Conservation (phyloP, 129 eudicot genomes). For the Silybum marianum region DNA sequence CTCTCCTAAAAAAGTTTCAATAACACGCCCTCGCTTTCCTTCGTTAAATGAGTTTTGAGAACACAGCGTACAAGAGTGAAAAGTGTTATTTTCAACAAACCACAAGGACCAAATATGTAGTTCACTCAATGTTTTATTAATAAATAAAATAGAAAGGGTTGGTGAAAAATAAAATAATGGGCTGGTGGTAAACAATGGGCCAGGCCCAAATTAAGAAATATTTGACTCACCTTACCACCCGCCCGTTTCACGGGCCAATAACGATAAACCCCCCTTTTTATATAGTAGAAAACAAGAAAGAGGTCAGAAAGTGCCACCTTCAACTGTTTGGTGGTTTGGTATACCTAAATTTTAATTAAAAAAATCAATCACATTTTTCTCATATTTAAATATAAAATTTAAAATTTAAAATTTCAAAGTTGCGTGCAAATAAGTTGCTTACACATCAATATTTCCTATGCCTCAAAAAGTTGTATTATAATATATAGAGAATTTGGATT, state of each 20-base stretch:
- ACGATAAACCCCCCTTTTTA: neutral
- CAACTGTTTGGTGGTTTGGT: neutral
- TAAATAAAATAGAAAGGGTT: neutral
- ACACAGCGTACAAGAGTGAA: too few species aligned
- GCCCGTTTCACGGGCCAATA: neutral
- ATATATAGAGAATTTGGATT: too few species aligned
- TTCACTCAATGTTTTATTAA: neutral
- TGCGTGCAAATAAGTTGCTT: neutral
- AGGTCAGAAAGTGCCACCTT: neutral
- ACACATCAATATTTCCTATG: neutral
- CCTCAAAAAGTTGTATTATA: too few species aligned
- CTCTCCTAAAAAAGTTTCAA: too few species aligned
- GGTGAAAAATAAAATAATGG: neutral
- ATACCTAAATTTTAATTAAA: neutral
- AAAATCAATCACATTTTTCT: neutral
- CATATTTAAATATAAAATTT: neutral
- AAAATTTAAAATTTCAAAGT: too few species aligned
- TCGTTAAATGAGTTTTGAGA: too few species aligned
- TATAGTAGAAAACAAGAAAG: neutral
- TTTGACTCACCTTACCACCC: neutral
- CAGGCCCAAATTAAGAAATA: conserved; percentile 13
- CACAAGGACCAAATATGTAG: too few species aligned
- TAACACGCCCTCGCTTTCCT: too few species aligned
- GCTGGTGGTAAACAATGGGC: conserved; percentile 6
- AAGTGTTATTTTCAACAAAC: too few species aligned